phyloP scores from a whole-genome alignment of 2,329 filamentous ascomycete species.

The Botrytis elliptica region DNA sequence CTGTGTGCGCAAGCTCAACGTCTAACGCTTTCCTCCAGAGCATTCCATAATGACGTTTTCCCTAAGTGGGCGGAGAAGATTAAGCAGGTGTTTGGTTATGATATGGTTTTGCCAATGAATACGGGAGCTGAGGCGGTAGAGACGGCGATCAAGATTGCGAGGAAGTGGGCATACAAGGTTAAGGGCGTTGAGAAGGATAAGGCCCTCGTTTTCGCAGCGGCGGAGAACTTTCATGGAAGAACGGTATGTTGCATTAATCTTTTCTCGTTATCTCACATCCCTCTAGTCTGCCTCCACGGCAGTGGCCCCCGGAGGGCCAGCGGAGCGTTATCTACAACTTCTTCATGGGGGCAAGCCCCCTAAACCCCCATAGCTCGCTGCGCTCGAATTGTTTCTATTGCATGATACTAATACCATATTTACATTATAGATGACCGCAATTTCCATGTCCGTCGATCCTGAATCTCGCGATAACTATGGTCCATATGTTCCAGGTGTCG shows the following conservation, averaged over 20 bases:
- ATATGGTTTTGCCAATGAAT: conserved; percentile 99
- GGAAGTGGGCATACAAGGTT: conserved; percentile 97
- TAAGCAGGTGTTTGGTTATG: conserved; percentile 84
- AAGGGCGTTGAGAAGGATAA: conserved; percentile 84
- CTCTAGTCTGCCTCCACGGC: not conserved
- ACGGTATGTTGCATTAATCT: conserved; percentile 60
- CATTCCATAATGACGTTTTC: conserved; percentile 98
- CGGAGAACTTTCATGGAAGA: conserved; percentile 94
- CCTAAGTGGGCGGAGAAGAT: conserved; percentile 93
- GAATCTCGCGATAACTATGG: conserved; percentile 95
- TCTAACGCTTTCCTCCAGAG: conserved; percentile 86
- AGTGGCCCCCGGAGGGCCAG: conserved; percentile 9
- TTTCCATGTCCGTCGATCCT: conserved; percentile 91
- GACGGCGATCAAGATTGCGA: conserved; percentile 91
- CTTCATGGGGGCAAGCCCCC: not conserved
- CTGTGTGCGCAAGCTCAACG: conserved; percentile 85
- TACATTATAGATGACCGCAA: conserved; percentile 68
- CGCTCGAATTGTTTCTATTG: not conserved
- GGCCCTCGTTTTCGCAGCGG: conserved; percentile 78
- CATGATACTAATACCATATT: conserved; percentile 9
- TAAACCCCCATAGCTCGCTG: conserved; percentile 10
- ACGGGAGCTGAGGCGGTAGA: conserved; percentile 95
- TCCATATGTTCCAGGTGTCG: conserved; percentile 87
- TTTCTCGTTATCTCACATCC: not conserved
- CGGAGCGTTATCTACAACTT: not conserved